Evolutionary conservation across 495 filamentous ascomycete species (phyloP).

Genomic region (Gamarada debralockiae): DNA sequence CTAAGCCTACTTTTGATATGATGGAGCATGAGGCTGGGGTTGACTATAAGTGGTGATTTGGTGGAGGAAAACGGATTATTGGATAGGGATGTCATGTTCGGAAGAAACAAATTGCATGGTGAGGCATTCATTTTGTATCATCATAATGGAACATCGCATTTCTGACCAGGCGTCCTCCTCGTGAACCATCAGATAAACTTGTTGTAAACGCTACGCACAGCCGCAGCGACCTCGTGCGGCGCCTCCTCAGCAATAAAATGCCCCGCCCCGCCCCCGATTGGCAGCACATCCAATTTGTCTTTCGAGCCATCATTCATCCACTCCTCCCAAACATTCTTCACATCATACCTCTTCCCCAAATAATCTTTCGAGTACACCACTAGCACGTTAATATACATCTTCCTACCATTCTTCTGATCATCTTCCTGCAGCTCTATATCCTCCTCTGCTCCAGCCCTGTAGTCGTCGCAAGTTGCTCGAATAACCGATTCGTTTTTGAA

Average conservation of each 20-base stretch:
- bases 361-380: slow-evolving; percentile 41
- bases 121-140: no score
- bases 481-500: slow-evolving; percentile 37
- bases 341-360: slow-evolving; percentile 39
- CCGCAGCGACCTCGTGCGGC: slow-evolving; percentile 32
- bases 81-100: no score
- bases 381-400: slow-evolving; percentile 35
- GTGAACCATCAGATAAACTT: slow-evolving; percentile 50
- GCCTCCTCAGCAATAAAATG: slow-evolving; percentile 51
- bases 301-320: slow-evolving; percentile 36
- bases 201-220: slow-evolving; percentile 27
- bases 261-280: slow-evolving; percentile 37
- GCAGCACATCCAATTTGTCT: slow-evolving; percentile 24
- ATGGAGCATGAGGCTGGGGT: slow-evolving; percentile 34
- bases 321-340: slow-evolving; percentile 40
- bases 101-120: no score
- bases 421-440: slow-evolving; percentile 39
- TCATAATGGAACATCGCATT: no score
- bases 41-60: slow-evolving; percentile 23
- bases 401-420: slow-evolving; percentile 41
- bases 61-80: no score
- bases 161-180: no score
- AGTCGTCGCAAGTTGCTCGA: slow-evolving; percentile 41
- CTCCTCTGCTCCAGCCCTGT: slow-evolving; percentile 37
- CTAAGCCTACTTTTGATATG: slow-evolving; percentile 70